Evolutionary conservation across 1,139 yeast species (phyloP), one percentile per base, ranked within the genome.

Genomic region (Kurtzmaniella quercitrusa): DNA sequence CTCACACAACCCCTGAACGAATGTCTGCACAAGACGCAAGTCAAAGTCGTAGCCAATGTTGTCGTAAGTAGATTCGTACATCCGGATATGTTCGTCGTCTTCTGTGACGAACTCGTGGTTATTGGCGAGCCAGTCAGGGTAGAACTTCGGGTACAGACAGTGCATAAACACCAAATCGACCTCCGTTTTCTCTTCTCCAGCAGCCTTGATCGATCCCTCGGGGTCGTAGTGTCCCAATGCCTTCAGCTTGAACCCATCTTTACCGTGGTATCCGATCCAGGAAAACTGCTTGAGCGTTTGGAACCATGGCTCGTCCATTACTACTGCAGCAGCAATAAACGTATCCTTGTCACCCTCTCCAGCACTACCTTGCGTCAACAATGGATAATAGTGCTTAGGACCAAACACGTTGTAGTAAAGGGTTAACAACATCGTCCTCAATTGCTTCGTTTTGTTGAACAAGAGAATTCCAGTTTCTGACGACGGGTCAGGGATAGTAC

Each of bases 281-380:
- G 57, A 56, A 51, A 78, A 76, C 41, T 61, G 68, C 48, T 75
- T 72, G 41, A 65, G 51, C 6, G 82, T 78, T 56, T 79, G 86
- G 58, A 75, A 78, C 61, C 75, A 78, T 2, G 77, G 75, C 41
- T 68, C 60, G 0, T 63, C 53, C 50, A 80, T 54, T 0, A 71
- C 82, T 44, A 68, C 70, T 0, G 86, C 85, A 1, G 87, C 85
- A 2, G 84, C 82, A 23, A 81, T 73, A 50, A 80, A 81, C 0
- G 87, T 80, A 51, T 82, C 88, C 58, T 81, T 82, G 52, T 82
- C 88, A 40, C 88, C 88, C 60, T 82, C 85, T 21, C 87, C 88
- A 1, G 86, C 85, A 12, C 82, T 72, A 6, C 87, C 86, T 59
- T 81, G 87, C 0, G 85, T 75, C 51, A 81, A 61, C 44, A 82